Conservation (phyloP, 805 yeast genomes). For the Saccharomycopsis capsularis region DNA sequence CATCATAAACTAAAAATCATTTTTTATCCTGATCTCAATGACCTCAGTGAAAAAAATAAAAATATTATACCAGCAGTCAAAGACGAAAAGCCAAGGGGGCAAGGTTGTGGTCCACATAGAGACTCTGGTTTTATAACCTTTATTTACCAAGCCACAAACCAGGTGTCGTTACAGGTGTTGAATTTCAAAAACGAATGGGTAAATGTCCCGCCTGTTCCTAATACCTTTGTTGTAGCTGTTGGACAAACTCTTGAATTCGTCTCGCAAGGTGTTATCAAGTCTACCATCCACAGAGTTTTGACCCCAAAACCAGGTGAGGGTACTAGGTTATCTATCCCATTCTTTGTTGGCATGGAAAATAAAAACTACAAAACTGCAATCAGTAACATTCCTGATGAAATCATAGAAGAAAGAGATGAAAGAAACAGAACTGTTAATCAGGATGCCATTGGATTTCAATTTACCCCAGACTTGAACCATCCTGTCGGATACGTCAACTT, state of each 20-base stretch:
- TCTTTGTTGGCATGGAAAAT: slow-evolving; percentile 21
- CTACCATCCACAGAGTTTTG: slow-evolving; percentile 50
- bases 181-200: slow-evolving; percentile 52
- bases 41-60: background rate
- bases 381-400: background rate
- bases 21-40: slow-evolving; percentile 44
- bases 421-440: background rate
- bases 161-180: slow-evolving; percentile 48
- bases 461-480: slow-evolving; percentile 15
- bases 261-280: slow-evolving; percentile 51
- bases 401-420: slow-evolving; percentile 8
- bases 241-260: slow-evolving; percentile 59
- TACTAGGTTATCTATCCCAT: slow-evolving; percentile 24
- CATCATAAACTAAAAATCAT: slow-evolving; percentile 48
- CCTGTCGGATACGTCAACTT: slow-evolving; percentile 15
- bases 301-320: slow-evolving; percentile 34
- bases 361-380: slow-evolving; percentile 5
- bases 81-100: slow-evolving; percentile 24
- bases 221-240: slow-evolving; percentile 47
- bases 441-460: slow-evolving; percentile 13
- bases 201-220: slow-evolving; percentile 42
- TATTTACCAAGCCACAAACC: slow-evolving; percentile 50
- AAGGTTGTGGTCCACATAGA: slow-evolving; percentile 61
- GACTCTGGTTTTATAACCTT: slow-evolving; percentile 58
- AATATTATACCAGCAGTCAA: background rate